phyloP scores from a whole-genome alignment of 2,329 filamentous ascomycete genomes.

The Epichloe sibirici region DNA sequence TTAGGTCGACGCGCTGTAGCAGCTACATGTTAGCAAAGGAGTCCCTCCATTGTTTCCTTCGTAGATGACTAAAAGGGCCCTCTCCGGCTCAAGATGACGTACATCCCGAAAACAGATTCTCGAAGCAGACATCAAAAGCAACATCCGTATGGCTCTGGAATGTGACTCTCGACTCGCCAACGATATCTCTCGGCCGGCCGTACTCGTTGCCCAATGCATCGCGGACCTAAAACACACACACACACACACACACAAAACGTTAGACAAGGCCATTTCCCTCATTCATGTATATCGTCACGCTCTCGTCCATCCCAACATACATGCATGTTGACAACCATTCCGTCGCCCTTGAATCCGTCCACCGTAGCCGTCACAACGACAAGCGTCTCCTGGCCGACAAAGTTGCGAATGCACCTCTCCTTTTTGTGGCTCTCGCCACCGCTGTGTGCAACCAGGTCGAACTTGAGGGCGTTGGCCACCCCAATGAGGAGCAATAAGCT shows the following conservation, averaged over 20 bases:
- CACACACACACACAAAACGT: not conserved
- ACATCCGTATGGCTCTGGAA: conserved; percentile 90
- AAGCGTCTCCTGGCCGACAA: conserved; percentile 80
- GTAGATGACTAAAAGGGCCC: not conserved
- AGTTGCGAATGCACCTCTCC: conserved; percentile 92
- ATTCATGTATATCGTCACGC: not conserved
- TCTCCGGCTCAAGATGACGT: conserved; percentile 22
- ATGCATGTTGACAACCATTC: conserved; percentile 87
- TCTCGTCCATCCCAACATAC: conserved; percentile 36
- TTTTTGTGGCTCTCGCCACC: conserved; percentile 40
- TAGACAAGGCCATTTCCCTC: not conserved
- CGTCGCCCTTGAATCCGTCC: conserved; percentile 77
- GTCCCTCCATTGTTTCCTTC: not conserved
- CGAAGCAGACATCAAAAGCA: conserved; percentile 93
- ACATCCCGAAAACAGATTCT: conserved; percentile 67
- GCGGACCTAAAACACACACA: conserved; percentile 57
- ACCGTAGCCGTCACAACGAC: conserved; percentile 91
- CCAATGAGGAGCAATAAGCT: conserved; percentile 43
- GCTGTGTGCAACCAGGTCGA: conserved; percentile 68
- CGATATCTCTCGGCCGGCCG: conserved; percentile 78
- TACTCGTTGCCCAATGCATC: conserved; percentile 96
- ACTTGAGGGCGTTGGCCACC: conserved; percentile 65
- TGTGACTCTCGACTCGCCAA: conserved; percentile 81
- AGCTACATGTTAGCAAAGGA: conserved; percentile 3
- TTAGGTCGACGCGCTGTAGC: conserved; percentile 25